Base-by-base conservation (phyloP, 2,329 filamentous ascomycete species). In the Ramularia collo-cygni region DNA sequence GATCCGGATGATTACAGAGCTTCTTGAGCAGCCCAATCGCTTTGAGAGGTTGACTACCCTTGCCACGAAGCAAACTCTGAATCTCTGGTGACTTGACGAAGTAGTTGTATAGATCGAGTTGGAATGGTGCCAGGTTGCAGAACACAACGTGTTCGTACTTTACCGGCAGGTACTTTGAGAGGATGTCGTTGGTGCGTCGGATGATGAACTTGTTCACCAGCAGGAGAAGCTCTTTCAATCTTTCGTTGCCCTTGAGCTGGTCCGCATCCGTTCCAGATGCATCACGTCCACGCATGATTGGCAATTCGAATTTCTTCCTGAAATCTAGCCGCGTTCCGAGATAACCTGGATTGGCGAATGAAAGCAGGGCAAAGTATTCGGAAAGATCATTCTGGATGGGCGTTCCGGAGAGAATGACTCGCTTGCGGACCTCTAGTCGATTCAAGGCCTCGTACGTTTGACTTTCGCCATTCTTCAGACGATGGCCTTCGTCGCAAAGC, bases 111-210 rank as follows among this genome's bases (percentile, higher is more conserved):
- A 98, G 70, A 51, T 86, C 85, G 39, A 88, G 75, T 63, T 98
- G 92, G 66, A 98, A 96, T 0, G 85, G 85, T 12, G 92, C 84
- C 32, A 95, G 74, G 54, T 90, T 90, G 72, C 92, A 98, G 66
- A 98, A 98, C 1, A 98, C 92, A 19, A 98, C 92, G 61, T 98
- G 92, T 64, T 98, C 92, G 64, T 98, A 98, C 69, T 98, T 98
- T 69, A 96, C 81, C 0, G 92, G 92, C 43, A 98, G 68, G 59
- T 98, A 98, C 63, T 98, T 98, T 37, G 90, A 95, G 16, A 98
- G 68, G 46, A 98, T 94, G 58, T 98, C 92, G 73, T 98, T 98
- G 3, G 90, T 95, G 42, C 92, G 81, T 44, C 92, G 83, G 55
- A 98, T 98, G 61, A 98, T 93, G 66, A 98, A 98, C 58, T 94